Evolutionary conservation across 352 stramenopile species (phyloP), one percentile per base, ranked within the genome.

Genomic region (Chrysophaeum taylorii): DNA sequence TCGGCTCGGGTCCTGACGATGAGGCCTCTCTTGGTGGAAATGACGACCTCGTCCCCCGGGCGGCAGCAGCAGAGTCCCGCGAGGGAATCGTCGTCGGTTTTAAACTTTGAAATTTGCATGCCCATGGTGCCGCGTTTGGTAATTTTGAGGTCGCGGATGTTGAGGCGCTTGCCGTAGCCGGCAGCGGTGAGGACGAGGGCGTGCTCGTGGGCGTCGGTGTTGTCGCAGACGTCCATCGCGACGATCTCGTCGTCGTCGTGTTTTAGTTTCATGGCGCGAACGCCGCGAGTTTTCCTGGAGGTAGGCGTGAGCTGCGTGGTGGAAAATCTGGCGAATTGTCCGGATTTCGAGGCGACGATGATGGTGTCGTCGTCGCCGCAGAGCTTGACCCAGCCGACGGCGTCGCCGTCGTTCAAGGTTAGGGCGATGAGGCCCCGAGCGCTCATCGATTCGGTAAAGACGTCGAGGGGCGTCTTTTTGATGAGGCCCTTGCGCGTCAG

Each of bases 101-200:
- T 87, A 73, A 92, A 91, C 68, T 92, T 92, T 68, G 85, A 85
- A 0, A 82, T 81, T 68, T 87, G 84, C 1, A 90, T 83, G 23
- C 85, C 85, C 35, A 79, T 77, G 21, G 73, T 75, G 64, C 81
- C 83, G n/a, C 85, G 75, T 31, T 39, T 73, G 14, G 76, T 81
- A 29, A 71, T 69, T 66, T 72, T 60, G 68, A 92, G 88, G 42
- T 89, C 84, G 48, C 77, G 70, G 36, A 78, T 82, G 25, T 71
- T 73, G 1, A 91, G 74, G 27, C 84, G 76, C 69, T 92, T 92
- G 33, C 86, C 85, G 71, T 89, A 91, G 33, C 86, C 85, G 31
- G 81, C 72, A 15, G 74, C 77, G 15, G 85, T 92, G 2, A 91
- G 72, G 29, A 79, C 76, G 14, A 92, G 70, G n/a, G 90, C 74